Base-by-base conservation (phyloP, 768 basidiomycete genomes). In the Boletellus sp. region DNA sequence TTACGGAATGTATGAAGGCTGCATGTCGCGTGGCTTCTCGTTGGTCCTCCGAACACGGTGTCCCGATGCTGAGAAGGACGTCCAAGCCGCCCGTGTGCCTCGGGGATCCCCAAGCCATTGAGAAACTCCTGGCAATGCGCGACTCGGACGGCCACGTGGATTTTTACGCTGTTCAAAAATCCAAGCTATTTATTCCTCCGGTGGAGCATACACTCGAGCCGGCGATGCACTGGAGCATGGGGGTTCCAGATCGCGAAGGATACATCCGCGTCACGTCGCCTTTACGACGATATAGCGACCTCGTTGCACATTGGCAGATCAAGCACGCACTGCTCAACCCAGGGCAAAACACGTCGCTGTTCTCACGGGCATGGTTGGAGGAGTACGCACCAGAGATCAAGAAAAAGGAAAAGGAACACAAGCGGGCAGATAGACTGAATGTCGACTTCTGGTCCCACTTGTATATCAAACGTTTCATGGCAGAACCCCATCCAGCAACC, bases 251-350 rank as follows among this genome's bases (percentile, higher is more conserved):
- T 2, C 79, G 80, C 36, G 86, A 87, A 54, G 94, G 94, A 4
- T 99, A 99, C 64, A 70, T 77, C 16, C 80, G 89, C 19, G 82
- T 79, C 9, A 97, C 96, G 9, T 91, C 87, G 6, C 96, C 96
- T 0, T 71, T 99, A 38, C 79, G 96, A 36, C 82, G 96, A 38
- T 96, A 82, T 66, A 68, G 71, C 32, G 96, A 99, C 67, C 65
- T 96, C 48, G 65, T 94, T 12, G 71, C 73, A 10, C 96, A 98
- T 70, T 99, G 94, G 92, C 94, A 98, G 66, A 81, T 99, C 68
- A 94, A 96, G 62, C 73, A 84, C 43, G 79, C 78, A 6, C 68
- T 98, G 11, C 70, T 87, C 7, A 68, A 65, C 12, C 64, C 62
- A 7, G 55, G 50, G 33, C 66, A 72, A 6, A 50, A 48, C 40